Base-by-base conservation (phyloP, 2,329 filamentous ascomycete species). In the Davidsoniella virescens region DNA sequence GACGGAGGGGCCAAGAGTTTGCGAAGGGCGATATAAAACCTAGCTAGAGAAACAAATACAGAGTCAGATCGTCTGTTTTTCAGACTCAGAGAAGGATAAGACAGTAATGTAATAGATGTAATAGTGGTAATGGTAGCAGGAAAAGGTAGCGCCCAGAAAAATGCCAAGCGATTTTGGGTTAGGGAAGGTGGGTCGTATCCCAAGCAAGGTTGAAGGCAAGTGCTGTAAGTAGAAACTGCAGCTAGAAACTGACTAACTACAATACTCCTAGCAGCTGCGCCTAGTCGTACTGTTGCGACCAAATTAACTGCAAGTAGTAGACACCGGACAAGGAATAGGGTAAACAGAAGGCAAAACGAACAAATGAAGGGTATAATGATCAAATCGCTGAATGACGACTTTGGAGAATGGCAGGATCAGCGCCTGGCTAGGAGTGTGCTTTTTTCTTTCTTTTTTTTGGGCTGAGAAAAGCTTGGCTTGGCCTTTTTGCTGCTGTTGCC, bases 131-230 rank as follows among this genome's bases (percentile, higher is more conserved):
- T 18, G 36, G 36, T 33, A 26, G 26, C 23, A 50, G 44, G 25
- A 43, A 48, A 48, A 48, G 25, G 41, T 43, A 43, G 18, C 8
- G 36, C 42, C 39, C 17, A 23, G 44, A 42, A 39, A 29, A 40
- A 26, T 45, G 49, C 43, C 42, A 45, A 46, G 49, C 43, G 26
- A 41, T 38, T 46, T 38, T 47, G 36, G 39, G 36, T 46, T 18
- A 38, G 10, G 8, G 16, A 20, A 20, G 42, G 49, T 50, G 42
- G 49, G 41, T 41, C 33, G 43, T 46, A 50, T 44, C 44, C 29
- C 12, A 39, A 38, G 36, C 43, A 45, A 33, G 43, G 43, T 17
- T 37, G 17, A 14, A 33, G 29, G 29, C 29, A 33, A 45, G 43
- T 33, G 25, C 43, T 45, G 25, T 16, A 45, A 45, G 17, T 45